Evolutionary conservation across 441 rosid genomes (phyloP), one percentile per base, ranked within the genome.

Genomic region (Adansonia gregorii): DNA sequence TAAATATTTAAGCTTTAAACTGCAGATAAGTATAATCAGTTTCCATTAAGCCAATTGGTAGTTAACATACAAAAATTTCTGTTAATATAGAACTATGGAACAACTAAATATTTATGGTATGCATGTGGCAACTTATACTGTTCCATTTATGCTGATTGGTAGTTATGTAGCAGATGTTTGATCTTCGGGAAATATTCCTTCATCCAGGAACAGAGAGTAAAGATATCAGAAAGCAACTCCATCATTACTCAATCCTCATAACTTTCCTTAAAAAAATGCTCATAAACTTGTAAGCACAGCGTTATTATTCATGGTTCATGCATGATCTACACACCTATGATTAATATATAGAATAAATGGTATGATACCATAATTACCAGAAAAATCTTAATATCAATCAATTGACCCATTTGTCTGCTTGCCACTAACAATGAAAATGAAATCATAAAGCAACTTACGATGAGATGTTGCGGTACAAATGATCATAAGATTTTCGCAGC

Each of bases 401-500:
- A 78, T 31, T 7, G 41, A 58, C 10, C 63, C 27, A 46, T 58
- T 74, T 11, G 17, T 46, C 19, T 41, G 65, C 31, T 48, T 74
- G 69, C 78, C 60, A 66, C 20, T 39, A 54, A 66, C 31, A 76
- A 81, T 4, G 24, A 76, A 49, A 79, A 64, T 63, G 55, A 63
- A 76, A 78, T 51, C 65, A 83, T 74, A 45, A 70, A 79, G 82
- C 70, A 80, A 87, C 98, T 94, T 90, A 97, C 99, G 97, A 88
- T 24, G 95, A 90, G 71, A 97, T 86, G 79, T 95, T 92, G 68
- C 98, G 98, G 84, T 92, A 93, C 81, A 97, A 85, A 78, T 90
- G 94, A 83, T 94, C 98, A 51, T 92, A 95, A 79, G 98, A 94
- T 86, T 97, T 97, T 67, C 99, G 86, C 74, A 97, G 92, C 90